Conservation (phyloP, 306 rosid species). For the Fagus sylvatica region DNA sequence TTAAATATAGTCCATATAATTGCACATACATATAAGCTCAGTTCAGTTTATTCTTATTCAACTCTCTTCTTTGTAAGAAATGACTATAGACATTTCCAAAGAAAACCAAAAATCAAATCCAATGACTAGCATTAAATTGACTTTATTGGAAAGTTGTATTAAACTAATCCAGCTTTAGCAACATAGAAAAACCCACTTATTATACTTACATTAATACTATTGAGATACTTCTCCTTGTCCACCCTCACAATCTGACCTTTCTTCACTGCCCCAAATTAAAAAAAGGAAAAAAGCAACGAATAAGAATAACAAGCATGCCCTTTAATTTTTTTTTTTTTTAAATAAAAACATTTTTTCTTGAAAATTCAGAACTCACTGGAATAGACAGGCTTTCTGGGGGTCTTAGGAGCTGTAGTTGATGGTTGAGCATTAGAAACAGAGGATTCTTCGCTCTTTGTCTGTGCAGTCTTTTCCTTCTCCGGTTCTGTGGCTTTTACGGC, state of each 20-base stretch:
- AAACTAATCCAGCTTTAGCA: too few relatives aligned
- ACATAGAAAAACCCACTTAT: not conserved
- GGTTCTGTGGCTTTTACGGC: constrained; percentile 62
- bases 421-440: constrained; percentile 50
- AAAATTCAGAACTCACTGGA: constrained; percentile 53
- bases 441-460: constrained; percentile 49
- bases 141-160: too few relatives aligned
- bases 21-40: too few relatives aligned
- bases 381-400: constrained; percentile 78
- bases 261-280: constrained; percentile 71
- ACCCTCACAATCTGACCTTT: constrained; percentile 98
- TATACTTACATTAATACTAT: constrained; percentile 70
- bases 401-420: constrained; percentile 46
- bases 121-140: too few relatives aligned
- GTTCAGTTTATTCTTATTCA: too few relatives aligned
- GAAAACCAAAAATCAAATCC: not conserved
- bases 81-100: not conserved
- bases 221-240: constrained; percentile 90
- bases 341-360: not conserved
- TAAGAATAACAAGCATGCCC: not conserved
- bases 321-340: not conserved
- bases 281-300: not conserved
- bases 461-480: constrained; percentile 33
- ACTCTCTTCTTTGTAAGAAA: not conserved
- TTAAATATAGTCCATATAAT: too few relatives aligned